Percentiles rank a stretch among this genome's conserved stretches.
phyloP scores from a whole-genome alignment of 345 rosid species.

The Arabidopsis arenosa region DNA sequence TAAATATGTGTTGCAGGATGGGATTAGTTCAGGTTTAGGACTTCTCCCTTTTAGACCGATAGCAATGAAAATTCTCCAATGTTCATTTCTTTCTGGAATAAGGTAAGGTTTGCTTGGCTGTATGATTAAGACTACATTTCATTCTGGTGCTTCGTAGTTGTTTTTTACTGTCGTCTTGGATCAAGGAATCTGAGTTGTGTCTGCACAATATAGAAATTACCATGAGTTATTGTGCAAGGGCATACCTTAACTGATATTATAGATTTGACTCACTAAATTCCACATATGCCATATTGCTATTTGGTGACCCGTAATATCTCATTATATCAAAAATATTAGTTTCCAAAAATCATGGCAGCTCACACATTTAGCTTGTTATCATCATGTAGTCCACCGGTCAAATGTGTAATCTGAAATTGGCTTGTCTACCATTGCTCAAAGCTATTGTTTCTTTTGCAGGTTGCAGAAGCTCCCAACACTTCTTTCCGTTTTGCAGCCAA shows the following conservation, averaged over 20 bases:
- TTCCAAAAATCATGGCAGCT: neutral
- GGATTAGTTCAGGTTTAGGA: constrained; percentile 58
- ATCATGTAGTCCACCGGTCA: neutral
- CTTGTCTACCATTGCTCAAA: constrained; percentile 21
- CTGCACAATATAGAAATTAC: neutral
- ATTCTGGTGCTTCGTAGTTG: neutral
- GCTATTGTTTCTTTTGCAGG: constrained; percentile 44
- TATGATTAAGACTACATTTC: neutral
- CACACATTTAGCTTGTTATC: neutral
- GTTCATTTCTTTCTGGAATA: constrained; percentile 83
- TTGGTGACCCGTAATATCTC: neutral
- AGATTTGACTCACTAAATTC: neutral
- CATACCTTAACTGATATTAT: neutral
- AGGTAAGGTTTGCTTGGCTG: constrained; percentile 49
- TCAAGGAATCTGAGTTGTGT: constrained; percentile 7
- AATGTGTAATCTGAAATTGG: constrained; percentile 7
- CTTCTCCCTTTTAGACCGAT: constrained; percentile 78
- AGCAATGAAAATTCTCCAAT: constrained; percentile 78
- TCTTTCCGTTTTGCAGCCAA: constrained; percentile 66
- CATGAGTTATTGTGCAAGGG: constrained; percentile 1
- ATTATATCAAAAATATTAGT: neutral
- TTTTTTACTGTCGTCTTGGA: neutral
- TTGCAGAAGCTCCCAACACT: constrained; percentile 55
- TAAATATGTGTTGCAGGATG: constrained; percentile 58
- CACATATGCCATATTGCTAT: neutral